A percentile compares a stretch with the other conserved stretches of the same genome.
phyloP scores from a whole-genome alignment of 768 basidiomycete species.

The Leccinum longicurvipes region DNA sequence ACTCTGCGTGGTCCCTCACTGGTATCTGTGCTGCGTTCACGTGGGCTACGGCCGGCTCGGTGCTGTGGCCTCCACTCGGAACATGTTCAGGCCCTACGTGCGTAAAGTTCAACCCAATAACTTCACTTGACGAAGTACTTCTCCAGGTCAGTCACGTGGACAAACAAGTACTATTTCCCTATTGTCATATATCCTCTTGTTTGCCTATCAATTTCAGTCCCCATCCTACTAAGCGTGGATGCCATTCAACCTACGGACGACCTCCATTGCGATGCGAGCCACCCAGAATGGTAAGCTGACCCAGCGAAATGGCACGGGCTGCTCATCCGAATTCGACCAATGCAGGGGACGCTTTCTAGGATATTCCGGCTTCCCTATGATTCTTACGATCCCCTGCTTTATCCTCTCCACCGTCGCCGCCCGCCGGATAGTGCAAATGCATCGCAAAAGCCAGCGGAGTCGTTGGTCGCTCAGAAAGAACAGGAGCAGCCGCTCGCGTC shows the following conservation, averaged over 20 bases:
- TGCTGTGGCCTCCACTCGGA: constrained; percentile 35
- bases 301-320: not conserved
- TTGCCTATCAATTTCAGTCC: constrained; percentile 41
- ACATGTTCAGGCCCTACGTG: constrained; percentile 26
- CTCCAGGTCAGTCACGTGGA: constrained; percentile 50
- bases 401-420: constrained; percentile 37
- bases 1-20: constrained; percentile 42
- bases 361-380: constrained; percentile 55
- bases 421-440: constrained; percentile 13
- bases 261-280: constrained; percentile 57
- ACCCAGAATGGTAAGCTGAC: constrained; percentile 52
- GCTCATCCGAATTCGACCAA: constrained; percentile 2
- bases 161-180: constrained; percentile 40
- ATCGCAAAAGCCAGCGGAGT: constrained; percentile 21
- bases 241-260: constrained; percentile 47
- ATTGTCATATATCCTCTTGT: constrained; percentile 47
- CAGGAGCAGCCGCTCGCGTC: not conserved
- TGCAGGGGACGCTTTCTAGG: constrained; percentile 61
- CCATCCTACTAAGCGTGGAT: constrained; percentile 41
- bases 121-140: not conserved
- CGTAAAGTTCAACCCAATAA: constrained; percentile 1
- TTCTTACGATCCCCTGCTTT: constrained; percentile 50
- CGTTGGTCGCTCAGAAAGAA: not conserved
- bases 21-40: constrained; percentile 44
- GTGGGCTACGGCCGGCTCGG: constrained; percentile 44